Conservation (phyloP, 345 rosid species). For the Salix koriyanagi region DNA sequence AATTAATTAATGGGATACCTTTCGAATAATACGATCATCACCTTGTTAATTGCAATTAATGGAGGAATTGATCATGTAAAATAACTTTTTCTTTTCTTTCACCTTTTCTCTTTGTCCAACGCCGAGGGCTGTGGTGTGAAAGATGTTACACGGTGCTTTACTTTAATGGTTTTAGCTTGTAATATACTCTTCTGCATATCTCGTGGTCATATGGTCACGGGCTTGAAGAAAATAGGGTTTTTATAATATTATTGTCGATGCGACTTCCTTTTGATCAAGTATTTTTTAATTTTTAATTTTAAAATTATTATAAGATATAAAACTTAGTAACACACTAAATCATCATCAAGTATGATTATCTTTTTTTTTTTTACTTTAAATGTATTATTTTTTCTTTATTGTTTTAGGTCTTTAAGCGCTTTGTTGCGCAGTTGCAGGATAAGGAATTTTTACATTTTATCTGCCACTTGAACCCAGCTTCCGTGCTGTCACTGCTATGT, state of each 20-base stretch:
- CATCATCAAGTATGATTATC: not conserved
- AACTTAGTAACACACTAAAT: too few relatives aligned
- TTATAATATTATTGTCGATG: constrained; percentile 4
- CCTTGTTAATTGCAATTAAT: constrained; percentile 1
- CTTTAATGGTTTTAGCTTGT: not conserved
- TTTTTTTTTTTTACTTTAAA: not conserved
- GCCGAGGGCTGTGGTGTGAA: constrained; percentile 14
- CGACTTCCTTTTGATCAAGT: constrained; percentile 6
- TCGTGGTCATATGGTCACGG: constrained; percentile 8
- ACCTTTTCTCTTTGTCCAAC: not conserved
- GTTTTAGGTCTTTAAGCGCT: too few relatives aligned
- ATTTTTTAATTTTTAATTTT: too few relatives aligned
- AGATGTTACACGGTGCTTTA: constrained; percentile 25
- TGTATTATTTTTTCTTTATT: not conserved
- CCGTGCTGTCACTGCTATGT: too few relatives aligned
- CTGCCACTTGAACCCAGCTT: too few relatives aligned
- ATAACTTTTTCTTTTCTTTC: too few relatives aligned
- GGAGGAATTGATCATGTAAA: not conserved
- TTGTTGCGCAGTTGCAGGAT: too few relatives aligned
- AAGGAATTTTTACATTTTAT: too few relatives aligned
- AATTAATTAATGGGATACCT: not conserved
- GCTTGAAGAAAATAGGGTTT: constrained; percentile 22
- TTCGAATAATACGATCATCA: not conserved
- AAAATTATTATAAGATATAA: too few relatives aligned
- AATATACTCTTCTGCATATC: not conserved